Evolutionary conservation across 1,284 basidiomycete genomes (phyloP).

Genomic region (Ustilago shanxiensis): DNA sequence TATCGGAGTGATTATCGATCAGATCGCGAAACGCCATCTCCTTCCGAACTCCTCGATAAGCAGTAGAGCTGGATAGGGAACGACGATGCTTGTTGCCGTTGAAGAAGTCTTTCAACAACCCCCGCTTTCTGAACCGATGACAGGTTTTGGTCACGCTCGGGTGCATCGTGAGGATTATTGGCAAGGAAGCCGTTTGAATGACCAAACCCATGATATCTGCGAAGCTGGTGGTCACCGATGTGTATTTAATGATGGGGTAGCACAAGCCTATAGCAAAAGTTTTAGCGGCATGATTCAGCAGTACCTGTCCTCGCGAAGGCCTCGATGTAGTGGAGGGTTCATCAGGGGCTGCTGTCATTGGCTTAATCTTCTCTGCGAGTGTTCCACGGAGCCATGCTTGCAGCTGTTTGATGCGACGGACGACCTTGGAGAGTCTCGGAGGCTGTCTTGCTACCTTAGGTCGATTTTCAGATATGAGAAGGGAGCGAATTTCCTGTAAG

Average conservation of each 20-base stretch:
- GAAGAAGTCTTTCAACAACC: constrained; percentile 1
- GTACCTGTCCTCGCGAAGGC: not conserved
- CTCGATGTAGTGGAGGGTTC: not conserved
- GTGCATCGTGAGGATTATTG: constrained; percentile 20
- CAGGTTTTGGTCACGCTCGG: constrained; percentile 12
- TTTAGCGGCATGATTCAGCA: not conserved
- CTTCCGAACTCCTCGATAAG: constrained; percentile 15
- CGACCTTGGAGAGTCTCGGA: not conserved
- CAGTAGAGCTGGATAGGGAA: not conserved
- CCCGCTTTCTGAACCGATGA: not conserved
- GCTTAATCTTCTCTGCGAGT: not conserved
- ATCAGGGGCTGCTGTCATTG: constrained; percentile 4
- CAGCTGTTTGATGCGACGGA: not conserved
- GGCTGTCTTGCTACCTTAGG: not conserved
- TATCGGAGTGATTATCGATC: constrained; percentile 23
- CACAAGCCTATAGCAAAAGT: not conserved
- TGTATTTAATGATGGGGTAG: not conserved
- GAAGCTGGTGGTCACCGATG: not conserved
- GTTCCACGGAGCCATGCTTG: not conserved
- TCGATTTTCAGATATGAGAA: not conserved
- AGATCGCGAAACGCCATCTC: constrained; percentile 26
- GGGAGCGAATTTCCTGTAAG: not conserved
- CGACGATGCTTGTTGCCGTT: constrained; percentile 8
- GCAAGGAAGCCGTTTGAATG: constrained; percentile 30
- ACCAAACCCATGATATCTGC: not conserved